Evolutionary conservation across 352 stramenopile genomes (phyloP).

Genomic region (Phytophthora hibernalis): DNA sequence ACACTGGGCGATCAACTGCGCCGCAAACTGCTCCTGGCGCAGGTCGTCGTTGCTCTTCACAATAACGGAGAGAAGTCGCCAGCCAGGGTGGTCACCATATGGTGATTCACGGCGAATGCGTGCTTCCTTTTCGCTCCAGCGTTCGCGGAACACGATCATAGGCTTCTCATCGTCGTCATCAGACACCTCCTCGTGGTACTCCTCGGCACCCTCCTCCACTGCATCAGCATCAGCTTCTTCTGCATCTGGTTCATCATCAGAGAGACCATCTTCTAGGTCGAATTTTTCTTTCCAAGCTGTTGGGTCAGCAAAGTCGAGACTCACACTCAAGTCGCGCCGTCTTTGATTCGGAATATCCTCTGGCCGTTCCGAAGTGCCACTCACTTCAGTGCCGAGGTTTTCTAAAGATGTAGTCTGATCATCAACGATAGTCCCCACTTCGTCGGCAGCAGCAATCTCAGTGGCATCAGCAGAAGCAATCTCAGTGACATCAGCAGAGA

Average conservation of each 20-base stretch:
- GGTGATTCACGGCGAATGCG: constrained; percentile 67
- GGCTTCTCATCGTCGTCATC: constrained; percentile 68
- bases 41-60: constrained; percentile 99
- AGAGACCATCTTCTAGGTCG: constrained; percentile 71
- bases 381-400: constrained; percentile 7
- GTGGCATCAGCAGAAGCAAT: no score
- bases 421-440: not conserved
- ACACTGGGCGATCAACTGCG: constrained; percentile 97
- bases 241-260: constrained; percentile 51
- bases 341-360: constrained; percentile 35
- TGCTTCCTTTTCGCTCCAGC: constrained; percentile 79
- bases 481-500: not conserved
- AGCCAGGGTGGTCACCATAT: constrained; percentile 62
- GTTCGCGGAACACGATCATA: constrained; percentile 85
- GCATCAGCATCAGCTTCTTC: constrained; percentile 38
- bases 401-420: constrained; percentile 6
- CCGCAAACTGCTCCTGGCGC: constrained; percentile 97
- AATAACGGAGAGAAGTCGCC: constrained; percentile 91
- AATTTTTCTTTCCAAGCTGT: constrained; percentile 81
- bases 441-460: not conserved
- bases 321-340: constrained; percentile 67
- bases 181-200: constrained; percentile 17
- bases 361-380: not conserved
- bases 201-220: constrained; percentile 18
- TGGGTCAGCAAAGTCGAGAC: constrained; percentile 75